Base-by-base conservation (phyloP, 768 basidiomycete species). In the Leccinum imitatum region DNA sequence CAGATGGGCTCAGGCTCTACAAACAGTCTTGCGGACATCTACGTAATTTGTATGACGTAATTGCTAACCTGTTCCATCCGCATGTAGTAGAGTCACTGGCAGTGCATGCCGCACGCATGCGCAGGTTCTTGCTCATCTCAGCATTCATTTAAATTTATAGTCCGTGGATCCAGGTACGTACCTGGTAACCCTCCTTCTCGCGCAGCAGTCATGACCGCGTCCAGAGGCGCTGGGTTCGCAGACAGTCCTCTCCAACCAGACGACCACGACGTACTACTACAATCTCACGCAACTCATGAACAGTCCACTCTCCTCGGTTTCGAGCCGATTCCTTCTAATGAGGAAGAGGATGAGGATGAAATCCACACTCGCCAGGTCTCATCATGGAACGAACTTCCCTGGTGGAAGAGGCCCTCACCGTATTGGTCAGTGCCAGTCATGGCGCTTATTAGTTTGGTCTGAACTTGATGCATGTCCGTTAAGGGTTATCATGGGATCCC, bases 321-420 rank as follows among this genome's bases (percentile, higher is more conserved):
- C 11, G 50, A 66, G 25, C 58, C 65, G 37, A 41, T 53, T 6
- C 46, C 54, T 31, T 57, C 56, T 23, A 30, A 62, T 54, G 8
- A 56, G 41, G 50, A 65, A 15, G 72, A 33, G 1, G 37, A 7
- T 11, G 51, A 75, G 35, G 70, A 73, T 11, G 62, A 68, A 37
- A 57, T 58, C 3, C 74, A 78, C 47, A 67, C 67, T 21, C 69
- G 71, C 41, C 67, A 73, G 35, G 58, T 69, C 21, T 48, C 54
- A 0, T 63, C 67, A 53, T 66, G 73, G 61, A 66, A 70, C 59
- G 63, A 46, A 4, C 76, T 80, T 51, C 86, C 89, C 3, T 91
- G 90, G 90, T 91, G 87, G 83, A 90, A 78, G 74, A 76, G 81
- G 46, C 89, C 90, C 4, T 90, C 90, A 0, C 79, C 89, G 1